A percentile compares a stretch with the other conserved stretches of the same genome.
These are phyloP conservation scores for Davidsoniella virescens DNA, from an alignment of 2,329 filamentous ascomycete species.

Conservation along the genomic window DNA sequence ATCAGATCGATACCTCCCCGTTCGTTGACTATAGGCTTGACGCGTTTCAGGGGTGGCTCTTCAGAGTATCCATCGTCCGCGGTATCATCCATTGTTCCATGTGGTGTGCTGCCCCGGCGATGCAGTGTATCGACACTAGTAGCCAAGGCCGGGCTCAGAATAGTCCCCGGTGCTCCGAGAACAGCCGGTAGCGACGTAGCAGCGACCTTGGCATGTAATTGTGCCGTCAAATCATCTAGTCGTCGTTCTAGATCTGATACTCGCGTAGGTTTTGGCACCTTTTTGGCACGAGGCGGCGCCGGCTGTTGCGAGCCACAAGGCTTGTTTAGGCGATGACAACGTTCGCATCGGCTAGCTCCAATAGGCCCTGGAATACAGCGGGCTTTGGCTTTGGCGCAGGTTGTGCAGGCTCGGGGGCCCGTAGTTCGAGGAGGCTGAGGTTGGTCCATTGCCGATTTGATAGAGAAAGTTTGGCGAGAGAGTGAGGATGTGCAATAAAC, in stretches of 20 bases:
- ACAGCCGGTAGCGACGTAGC: too few species aligned
- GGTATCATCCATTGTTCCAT: too few species aligned
- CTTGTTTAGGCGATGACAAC: constrained; percentile 32
- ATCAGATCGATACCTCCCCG: too few species aligned
- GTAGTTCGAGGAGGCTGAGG: constrained; percentile 17
- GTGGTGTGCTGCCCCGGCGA: too few species aligned
- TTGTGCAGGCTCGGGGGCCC: constrained; percentile 33
- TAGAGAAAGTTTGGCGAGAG: background rate
- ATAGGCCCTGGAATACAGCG: constrained; percentile 29
- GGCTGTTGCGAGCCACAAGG: constrained; percentile 30
- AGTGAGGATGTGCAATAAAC: background rate
- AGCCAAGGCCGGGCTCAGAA: background rate
- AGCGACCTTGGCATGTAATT: constrained; percentile 18
- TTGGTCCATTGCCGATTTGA: background rate
- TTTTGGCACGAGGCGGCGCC: constrained; percentile 31
- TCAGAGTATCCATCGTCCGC: background rate
- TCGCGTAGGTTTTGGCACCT: constrained; percentile 29
- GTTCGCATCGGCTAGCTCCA: constrained; percentile 28
- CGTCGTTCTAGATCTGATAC: constrained; percentile 35
- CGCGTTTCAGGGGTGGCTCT: background rate
- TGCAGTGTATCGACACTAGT: too few species aligned
- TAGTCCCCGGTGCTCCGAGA: background rate
- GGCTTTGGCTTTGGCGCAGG: constrained; percentile 36
- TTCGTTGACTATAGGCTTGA: too few species aligned
- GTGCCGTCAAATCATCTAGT: constrained; percentile 31